A percentile compares a stretch with the other conserved stretches of the same genome.
phyloP scores from a whole-genome alignment of 441 rosid genomes.

The Isatis lusitanica region DNA sequence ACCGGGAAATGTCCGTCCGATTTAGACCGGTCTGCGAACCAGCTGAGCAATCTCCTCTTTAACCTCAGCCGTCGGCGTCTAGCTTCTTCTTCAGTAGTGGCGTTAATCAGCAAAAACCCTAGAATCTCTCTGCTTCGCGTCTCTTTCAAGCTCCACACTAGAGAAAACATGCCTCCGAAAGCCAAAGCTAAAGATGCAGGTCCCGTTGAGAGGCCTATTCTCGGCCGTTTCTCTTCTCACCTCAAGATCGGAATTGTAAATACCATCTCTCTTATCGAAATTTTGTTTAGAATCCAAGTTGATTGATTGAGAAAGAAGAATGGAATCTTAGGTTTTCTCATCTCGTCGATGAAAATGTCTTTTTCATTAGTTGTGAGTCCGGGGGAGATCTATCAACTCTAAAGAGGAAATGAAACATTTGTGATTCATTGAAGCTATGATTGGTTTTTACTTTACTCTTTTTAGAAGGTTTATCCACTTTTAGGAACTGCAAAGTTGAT shows the following conservation, averaged over 20 bases:
- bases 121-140: background rate
- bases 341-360: background rate
- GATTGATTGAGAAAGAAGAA: background rate
- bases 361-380: background rate
- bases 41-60: constrained; percentile 15
- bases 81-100: background rate
- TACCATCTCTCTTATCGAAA: background rate
- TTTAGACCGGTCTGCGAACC: constrained; percentile 24
- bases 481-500: constrained; percentile 11
- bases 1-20: constrained; percentile 24
- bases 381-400: constrained; percentile 4
- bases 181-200: constrained; percentile 90
- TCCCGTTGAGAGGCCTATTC: constrained; percentile 90
- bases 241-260: constrained; percentile 97
- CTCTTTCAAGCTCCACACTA: constrained; percentile 16
- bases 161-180: constrained; percentile 78
- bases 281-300: background rate
- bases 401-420: background rate
- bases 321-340: background rate
- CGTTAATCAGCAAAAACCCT: constrained; percentile 31
- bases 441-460: background rate
- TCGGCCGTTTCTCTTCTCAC: constrained; percentile 98
- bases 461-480: background rate
- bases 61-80: constrained; percentile 5
- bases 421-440: background rate